Conservation (phyloP, 2,329 filamentous ascomycete species). For the Fusarium sp. region DNA sequence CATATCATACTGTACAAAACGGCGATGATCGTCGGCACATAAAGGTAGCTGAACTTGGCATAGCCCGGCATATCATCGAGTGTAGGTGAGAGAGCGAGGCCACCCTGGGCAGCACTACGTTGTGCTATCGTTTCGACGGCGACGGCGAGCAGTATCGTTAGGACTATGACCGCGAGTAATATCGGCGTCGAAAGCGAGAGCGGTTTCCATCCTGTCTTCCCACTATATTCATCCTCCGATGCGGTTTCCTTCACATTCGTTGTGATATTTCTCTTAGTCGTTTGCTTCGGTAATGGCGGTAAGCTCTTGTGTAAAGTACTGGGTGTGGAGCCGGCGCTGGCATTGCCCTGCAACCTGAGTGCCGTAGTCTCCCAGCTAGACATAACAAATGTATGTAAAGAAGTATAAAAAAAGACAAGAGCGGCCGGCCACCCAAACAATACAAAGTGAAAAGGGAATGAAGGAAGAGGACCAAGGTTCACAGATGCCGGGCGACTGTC, state of each 20-base stretch:
- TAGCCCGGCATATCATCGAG: slow-evolving; percentile 54
- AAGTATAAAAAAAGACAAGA: neutral
- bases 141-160: slow-evolving; percentile 58
- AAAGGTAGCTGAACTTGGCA: slow-evolving; percentile 61
- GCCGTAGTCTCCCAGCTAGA: slow-evolving; percentile 38
- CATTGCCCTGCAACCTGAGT: slow-evolving; percentile 14
- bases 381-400: slow-evolving; percentile 12
- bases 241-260: neutral
- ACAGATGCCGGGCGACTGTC: neutral
- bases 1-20: slow-evolving; percentile 70
- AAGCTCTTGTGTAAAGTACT: slow-evolving; percentile 20
- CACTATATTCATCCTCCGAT: accelerated
- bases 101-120: slow-evolving; percentile 58
- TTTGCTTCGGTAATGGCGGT: slow-evolving; percentile 12
- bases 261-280: neutral
- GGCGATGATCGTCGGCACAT: slow-evolving; percentile 67
- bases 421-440: slow-evolving; percentile 22
- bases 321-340: neutral
- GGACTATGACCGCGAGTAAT: slow-evolving; percentile 54
- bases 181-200: slow-evolving; percentile 51
- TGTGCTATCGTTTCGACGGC: slow-evolving; percentile 62
- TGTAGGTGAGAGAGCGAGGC: slow-evolving; percentile 51
- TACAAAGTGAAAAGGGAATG: neutral
- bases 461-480: neutral
- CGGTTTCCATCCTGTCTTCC: slow-evolving; percentile 41